Evolutionary conservation across 2,329 filamentous ascomycete species (phyloP), one percentile per base, ranked within the genome.

Genomic region (Clonostachys solani): DNA sequence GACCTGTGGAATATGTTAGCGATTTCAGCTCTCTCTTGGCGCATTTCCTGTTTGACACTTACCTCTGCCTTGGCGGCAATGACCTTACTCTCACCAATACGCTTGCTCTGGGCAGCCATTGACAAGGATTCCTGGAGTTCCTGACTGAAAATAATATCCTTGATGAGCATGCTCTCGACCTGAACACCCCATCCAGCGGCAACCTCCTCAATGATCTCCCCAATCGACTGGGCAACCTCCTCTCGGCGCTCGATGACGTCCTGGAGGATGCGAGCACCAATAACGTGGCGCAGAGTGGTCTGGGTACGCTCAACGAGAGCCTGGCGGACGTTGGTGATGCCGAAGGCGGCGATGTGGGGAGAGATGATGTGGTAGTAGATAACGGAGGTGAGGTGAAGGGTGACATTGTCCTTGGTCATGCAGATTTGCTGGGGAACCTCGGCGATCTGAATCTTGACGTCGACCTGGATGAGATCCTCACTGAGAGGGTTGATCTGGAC

Each of bases 381-480:
- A 64, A 99, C 94, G 6, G 89, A 95, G 43, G 92, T 97, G 56
- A 99, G 78, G 59, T 92, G 86, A 40, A 99, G 78, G 42, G 89
- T 95, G 53, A 97, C 94, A 61, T 99, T 99, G 77, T 99, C 94
- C 75, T 97, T 97, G 67, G 94, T 99, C 92, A 99, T 99, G 78
- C 94, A 97, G 52, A 92, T 84, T 71, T 99, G 94, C 71, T 92
- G 84, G 16, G 92, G 92, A 19, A 99, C 94, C 75, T 99, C 87
- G 66, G 95, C 90, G 55, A 96, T 96, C 73, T 99, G 94, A 58
- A 97, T 96, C 83, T 97, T 99, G 73, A 99, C 94, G 67, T 99
- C 94, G 63, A 99, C 87, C 60, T 95, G 89, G 56, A 90, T 86
- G 40, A 99, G 79, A 49, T 78, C 82, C 76, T 99, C 94, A 60